A percentile compares a stretch with the other conserved stretches of the same genome.
Conservation (phyloP, 345 rosid genomes). For the Eucalyptus pauciflora region DNA sequence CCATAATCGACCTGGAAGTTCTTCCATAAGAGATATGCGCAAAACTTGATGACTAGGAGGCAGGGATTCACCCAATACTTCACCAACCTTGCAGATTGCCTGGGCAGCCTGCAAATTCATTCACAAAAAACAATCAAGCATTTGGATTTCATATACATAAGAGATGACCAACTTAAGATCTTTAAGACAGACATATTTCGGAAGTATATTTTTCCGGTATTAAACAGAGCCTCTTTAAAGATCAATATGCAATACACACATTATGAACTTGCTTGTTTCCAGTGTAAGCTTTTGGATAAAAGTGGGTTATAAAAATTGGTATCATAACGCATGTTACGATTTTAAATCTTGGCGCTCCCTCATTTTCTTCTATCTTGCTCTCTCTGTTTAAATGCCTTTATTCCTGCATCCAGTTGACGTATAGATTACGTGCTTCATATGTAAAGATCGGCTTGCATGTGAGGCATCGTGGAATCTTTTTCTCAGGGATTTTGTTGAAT, state of each 20-base stretch:
- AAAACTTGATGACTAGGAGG: conserved; percentile 43
- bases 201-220: not conserved
- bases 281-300: not conserved
- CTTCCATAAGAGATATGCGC: conserved; percentile 57
- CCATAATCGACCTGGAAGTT: conserved; percentile 79
- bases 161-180: not conserved
- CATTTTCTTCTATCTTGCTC: too few relatives aligned
- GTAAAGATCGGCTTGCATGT: not conserved
- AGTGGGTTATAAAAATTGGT: not conserved
- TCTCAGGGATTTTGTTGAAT: not conserved
- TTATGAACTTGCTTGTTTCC: not conserved
- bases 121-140: not conserved
- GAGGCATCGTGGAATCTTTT: not conserved
- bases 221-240: not conserved
- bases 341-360: not conserved
- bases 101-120: conserved; percentile 49
- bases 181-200: not conserved
- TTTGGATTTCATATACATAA: not conserved
- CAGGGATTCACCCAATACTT: conserved; percentile 73
- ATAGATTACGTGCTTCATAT: too few relatives aligned
- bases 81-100: conserved; percentile 74
- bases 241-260: not conserved
- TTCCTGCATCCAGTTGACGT: too few relatives aligned
- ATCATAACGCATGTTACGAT: not conserved
- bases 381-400: too few relatives aligned